phyloP scores from a whole-genome alignment of 1,284 basidiomycete species.

The Ceratobasidium sp. region DNA sequence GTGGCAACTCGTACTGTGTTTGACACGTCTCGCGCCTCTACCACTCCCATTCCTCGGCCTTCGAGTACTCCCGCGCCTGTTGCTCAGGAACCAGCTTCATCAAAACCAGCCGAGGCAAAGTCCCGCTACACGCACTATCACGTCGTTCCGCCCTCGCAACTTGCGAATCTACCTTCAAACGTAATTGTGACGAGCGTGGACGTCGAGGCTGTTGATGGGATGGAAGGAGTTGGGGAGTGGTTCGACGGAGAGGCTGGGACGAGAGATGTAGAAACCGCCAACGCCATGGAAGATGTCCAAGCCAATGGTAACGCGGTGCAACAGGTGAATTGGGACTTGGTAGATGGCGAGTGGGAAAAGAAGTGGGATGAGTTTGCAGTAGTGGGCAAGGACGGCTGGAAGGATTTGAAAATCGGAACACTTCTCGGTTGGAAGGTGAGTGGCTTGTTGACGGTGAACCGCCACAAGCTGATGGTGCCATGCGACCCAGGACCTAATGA shows the following conservation, averaged over 20 bases:
- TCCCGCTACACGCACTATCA: slow-evolving; percentile 51
- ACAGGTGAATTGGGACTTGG: slow-evolving; percentile 57
- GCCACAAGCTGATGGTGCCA: neutral
- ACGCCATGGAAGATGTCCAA: slow-evolving; percentile 2
- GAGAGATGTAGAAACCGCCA: slow-evolving; percentile 50
- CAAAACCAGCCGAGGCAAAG: neutral
- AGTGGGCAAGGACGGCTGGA: slow-evolving; percentile 51
- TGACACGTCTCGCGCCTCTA: slow-evolving; percentile 37
- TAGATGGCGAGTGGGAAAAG: slow-evolving; percentile 53
- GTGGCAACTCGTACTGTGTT: slow-evolving; percentile 72
- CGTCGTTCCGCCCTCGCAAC: slow-evolving; percentile 73
- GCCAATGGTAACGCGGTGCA: neutral
- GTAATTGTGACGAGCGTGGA: slow-evolving; percentile 75
- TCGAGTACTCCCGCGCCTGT: slow-evolving; percentile 40
- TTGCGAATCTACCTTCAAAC: slow-evolving; percentile 66
- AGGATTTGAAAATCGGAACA: slow-evolving; percentile 55
- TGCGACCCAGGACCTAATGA: slow-evolving; percentile 60
- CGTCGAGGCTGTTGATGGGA: slow-evolving; percentile 62
- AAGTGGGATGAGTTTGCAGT: slow-evolving; percentile 57
- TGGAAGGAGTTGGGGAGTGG: slow-evolving; percentile 50
- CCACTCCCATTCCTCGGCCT: slow-evolving; percentile 45
- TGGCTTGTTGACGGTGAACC: slow-evolving; percentile 22
- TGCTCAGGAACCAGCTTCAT: slow-evolving; percentile 41
- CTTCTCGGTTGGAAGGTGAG: slow-evolving; percentile 67
- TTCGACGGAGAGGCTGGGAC: slow-evolving; percentile 36